Base-by-base conservation (phyloP, 2,329 filamentous ascomycete genomes). In the Diaporthe sp. region DNA sequence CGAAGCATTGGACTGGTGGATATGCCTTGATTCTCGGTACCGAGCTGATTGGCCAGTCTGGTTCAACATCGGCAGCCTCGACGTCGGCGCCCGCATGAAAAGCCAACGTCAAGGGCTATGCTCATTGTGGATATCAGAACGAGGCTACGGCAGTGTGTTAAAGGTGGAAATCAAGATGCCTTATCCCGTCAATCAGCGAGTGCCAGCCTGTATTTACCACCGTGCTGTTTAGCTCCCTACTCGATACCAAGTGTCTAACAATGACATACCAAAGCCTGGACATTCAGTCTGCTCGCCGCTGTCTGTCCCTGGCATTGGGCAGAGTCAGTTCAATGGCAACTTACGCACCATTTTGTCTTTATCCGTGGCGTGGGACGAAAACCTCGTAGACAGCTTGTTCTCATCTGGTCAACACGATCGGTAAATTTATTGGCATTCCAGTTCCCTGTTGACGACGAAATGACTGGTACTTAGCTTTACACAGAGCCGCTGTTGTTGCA, bases 1-100 rank as follows among this genome's bases (percentile, higher is more conserved):
- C 71, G 37, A 49, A 57, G 59, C 25, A 46, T 61, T 75, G 68
- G 73, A 58, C 49, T 58, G 51, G 67, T 53, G 49, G 71, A 61
- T 61, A 55, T 42, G 58, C 25, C 46, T 53, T 46, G 44, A 34
- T 34, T 55, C 58, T 46, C 61, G 46, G 31, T 53, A 51, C 51
- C 25, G 51, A 57, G 25, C 57, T 75, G 67, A 72, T 72, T 62
- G 68, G 67, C 28, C n/a, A 42, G 34, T 70, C 57, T 46, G 42
- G 71, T 34, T 65, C n/a, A 62, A 65, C 46, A 55, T 42, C 65
- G 49, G 65, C 49, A 69, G 65, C 65, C 49, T 65, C n/a, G 71
- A 65, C 58, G 71, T 57, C 49, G 71, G 34, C 59, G 71, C 71
- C 39, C 46, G 71, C 71, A 51, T 49, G 57, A 62, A 44, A 34